Evolutionary conservation across 129 eudicot genomes (phyloP).

Genomic region (Scalesia atractyloides): DNA sequence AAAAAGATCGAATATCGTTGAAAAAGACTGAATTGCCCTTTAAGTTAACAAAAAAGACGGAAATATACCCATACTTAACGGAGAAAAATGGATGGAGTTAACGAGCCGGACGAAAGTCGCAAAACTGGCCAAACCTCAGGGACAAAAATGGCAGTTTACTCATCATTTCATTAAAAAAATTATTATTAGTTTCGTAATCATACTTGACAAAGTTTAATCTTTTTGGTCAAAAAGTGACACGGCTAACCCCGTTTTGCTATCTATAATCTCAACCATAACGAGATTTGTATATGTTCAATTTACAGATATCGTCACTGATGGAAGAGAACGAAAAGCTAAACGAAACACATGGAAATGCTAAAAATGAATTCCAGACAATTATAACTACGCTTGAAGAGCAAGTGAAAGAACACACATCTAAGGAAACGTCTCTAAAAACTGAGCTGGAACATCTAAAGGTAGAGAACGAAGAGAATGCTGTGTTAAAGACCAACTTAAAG

Average conservation of each 20-base stretch:
- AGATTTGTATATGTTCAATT: conserved; percentile 12
- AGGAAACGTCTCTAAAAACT: conserved; percentile 49
- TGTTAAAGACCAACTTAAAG: conserved; percentile 46
- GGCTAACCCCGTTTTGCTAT: not conserved
- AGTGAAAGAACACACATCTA: conserved; percentile 59
- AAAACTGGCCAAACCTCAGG: no score
- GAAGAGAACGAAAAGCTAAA: conserved; percentile 72
- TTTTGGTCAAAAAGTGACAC: not conserved
- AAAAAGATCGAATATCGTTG: no score
- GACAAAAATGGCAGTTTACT: no score
- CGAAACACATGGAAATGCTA: conserved; percentile 55
- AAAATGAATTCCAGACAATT: conserved; percentile 59
- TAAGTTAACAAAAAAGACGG: no score
- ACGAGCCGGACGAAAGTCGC: no score
- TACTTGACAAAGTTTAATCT: not conserved
- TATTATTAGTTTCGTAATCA: not conserved
- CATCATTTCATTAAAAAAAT: not conserved
- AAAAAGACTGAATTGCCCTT: no score
- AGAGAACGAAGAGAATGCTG: conserved; percentile 49
- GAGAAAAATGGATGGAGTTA: no score
- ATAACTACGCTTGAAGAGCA: conserved; percentile 69
- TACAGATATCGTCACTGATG: conserved; percentile 68
- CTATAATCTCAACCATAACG: not conserved
- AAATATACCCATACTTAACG: no score
- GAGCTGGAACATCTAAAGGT: conserved; percentile 57